Percentiles rank a stretch among this genome's conserved stretches.
phyloP scores from a whole-genome alignment of 768 basidiomycete species.

The Floccularia luteovirens region DNA sequence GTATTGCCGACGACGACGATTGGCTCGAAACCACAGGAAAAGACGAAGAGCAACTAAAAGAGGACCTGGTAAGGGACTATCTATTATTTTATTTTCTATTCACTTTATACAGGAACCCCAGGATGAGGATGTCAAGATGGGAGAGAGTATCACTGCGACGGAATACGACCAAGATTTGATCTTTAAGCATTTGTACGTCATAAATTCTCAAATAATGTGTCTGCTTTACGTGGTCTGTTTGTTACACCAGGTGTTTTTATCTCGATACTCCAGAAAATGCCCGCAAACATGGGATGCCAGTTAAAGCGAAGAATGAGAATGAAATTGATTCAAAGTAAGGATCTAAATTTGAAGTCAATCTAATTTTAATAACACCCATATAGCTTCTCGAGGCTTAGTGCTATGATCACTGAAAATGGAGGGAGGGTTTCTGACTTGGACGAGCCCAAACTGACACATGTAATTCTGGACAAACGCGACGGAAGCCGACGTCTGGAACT shows the following conservation, averaged over 20 bases:
- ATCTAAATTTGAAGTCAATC: not conserved
- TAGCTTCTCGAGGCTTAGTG: constrained; percentile 50
- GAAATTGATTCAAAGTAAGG: constrained; percentile 49
- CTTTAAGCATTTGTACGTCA: constrained; percentile 73
- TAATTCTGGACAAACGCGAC: constrained; percentile 81
- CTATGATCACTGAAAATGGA: constrained; percentile 58
- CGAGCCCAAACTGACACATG: constrained; percentile 80
- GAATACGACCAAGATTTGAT: constrained; percentile 76
- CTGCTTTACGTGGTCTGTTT: constrained; percentile 3
- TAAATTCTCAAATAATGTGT: not conserved
- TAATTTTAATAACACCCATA: constrained; percentile 4
- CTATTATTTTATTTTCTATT: too few relatives aligned
- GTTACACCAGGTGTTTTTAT: constrained; percentile 68
- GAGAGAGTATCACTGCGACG: constrained; percentile 58
- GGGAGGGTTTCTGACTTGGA: constrained; percentile 63
- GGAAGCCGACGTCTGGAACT: constrained; percentile 64
- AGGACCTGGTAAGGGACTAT: too few relatives aligned
- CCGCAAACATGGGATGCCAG: constrained; percentile 47
- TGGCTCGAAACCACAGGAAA: constrained; percentile 4
- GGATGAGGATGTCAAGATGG: constrained; percentile 56
- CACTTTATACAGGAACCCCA: too few relatives aligned
- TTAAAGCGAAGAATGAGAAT: constrained; percentile 45
- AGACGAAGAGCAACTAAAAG: not conserved
- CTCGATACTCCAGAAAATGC: constrained; percentile 80
- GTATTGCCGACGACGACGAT: constrained; percentile 22